phyloP scores from a whole-genome alignment of 768 basidiomycete species.

The Crepidotus variabilis region DNA sequence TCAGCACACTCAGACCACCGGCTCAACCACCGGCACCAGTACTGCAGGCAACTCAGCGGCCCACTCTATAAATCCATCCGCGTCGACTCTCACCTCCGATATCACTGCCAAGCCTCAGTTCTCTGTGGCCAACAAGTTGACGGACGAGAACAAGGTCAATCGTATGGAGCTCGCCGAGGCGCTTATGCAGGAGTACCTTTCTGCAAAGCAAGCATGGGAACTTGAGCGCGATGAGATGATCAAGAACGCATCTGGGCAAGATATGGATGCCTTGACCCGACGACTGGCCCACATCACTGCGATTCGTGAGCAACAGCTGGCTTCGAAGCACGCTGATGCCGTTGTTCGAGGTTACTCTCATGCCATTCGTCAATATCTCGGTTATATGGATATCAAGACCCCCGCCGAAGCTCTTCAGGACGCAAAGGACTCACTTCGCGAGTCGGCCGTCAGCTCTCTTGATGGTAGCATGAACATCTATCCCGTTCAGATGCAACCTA shows the following conservation, averaged over 20 bases:
- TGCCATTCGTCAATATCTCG: constrained; percentile 22
- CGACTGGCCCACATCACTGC: constrained; percentile 20
- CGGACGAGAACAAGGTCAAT: constrained; percentile 13
- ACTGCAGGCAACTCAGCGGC: constrained; percentile 1
- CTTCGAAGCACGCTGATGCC: constrained; percentile 22
- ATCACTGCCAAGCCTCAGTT: no score
- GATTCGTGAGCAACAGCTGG: constrained; percentile 20
- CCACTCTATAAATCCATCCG: no score
- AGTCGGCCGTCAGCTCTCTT: constrained; percentile 21
- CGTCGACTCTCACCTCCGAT: not conserved
- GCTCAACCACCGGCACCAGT: constrained; percentile 11
- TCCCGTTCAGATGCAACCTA: constrained; percentile 21
- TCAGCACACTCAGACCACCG: not conserved
- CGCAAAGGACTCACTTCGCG: constrained; percentile 10
- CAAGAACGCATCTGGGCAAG: constrained; percentile 7
- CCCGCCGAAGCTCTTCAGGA: no score
- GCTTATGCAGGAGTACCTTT: constrained; percentile 23
- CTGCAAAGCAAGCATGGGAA: constrained; percentile 25
- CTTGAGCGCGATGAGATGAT: constrained; percentile 21
- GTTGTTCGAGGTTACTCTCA: constrained; percentile 22
- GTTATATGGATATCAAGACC: not conserved
- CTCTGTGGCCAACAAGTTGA: not conserved
- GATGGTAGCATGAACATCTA: constrained; percentile 19
- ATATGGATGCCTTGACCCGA: constrained; percentile 17
- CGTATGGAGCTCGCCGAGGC: constrained; percentile 22